A percentile compares a stretch with the other conserved stretches of the same genome.
phyloP scores from a whole-genome alignment of 2,329 filamentous ascomycete species.

The Aspergillus pseudonomiae region DNA sequence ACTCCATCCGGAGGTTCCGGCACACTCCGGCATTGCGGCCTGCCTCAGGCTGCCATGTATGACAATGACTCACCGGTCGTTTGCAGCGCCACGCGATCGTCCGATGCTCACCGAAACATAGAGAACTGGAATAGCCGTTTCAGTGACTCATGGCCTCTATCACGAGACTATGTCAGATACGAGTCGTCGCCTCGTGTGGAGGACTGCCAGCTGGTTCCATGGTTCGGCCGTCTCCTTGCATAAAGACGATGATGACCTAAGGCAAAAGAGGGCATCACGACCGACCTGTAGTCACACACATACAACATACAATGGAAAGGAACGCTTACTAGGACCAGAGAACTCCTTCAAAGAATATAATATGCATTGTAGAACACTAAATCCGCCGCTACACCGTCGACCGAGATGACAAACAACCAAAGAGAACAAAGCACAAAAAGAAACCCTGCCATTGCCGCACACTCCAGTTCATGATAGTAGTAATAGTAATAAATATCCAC shows the following conservation, averaged over 20 bases:
- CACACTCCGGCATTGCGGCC: neutral
- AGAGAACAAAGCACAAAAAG: constrained; percentile 6
- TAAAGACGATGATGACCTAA: neutral
- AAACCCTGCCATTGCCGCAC: constrained; percentile 34
- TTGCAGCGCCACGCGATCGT: neutral
- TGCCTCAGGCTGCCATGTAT: neutral
- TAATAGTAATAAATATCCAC: constrained; percentile 6
- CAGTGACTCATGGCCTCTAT: neutral
- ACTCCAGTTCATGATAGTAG: constrained; percentile 31
- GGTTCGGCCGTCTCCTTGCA: neutral
- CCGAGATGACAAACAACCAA: neutral
- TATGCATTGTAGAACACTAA: neutral
- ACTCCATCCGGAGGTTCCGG: constrained; percentile 4
- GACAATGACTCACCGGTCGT: neutral
- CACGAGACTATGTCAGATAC: neutral
- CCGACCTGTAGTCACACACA: neutral
- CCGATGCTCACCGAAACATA: neutral
- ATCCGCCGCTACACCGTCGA: constrained; percentile 1
- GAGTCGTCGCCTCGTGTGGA: neutral
- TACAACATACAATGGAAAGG: neutral
- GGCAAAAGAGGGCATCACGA: neutral
- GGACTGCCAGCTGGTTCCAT: neutral
- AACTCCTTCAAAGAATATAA: neutral
- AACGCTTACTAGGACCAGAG: neutral
- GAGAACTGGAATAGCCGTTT: neutral